Evolutionary conservation across 495 filamentous ascomycete species (phyloP), one percentile per base, ranked within the genome.

Genomic region (Trichoderma erinaceum): DNA sequence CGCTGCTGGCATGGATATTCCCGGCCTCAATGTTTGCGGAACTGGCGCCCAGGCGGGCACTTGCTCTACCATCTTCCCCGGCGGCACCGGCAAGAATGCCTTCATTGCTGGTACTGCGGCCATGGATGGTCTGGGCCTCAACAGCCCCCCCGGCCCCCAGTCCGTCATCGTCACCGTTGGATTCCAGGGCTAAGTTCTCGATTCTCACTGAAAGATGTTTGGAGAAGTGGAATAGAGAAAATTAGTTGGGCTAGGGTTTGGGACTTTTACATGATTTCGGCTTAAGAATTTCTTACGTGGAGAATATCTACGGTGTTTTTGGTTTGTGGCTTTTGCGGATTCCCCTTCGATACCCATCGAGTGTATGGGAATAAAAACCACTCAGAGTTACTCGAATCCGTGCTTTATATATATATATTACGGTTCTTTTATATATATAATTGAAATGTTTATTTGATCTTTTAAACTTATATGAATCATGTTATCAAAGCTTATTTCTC

Each of bases 71-170:
- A 76, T 79, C 67, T 64, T 67, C 50, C 66, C 72, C 70, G 74
- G 73, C 69, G 77, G 76, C 69, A 27, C n/a, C 12, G 76, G 70
- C 63, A 65, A 41, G 61, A 78, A 79, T 71, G 76, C 75, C 63
- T 79, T 77, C 73, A 72, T 72, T 67, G 72, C 68, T 52, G 78
- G 76, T 65, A 74, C 74, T 69, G 76, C 78, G 73, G 73, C 67
- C 44, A 27, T 66, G 5, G 75, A 78, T 65, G 78, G 76, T 61
- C 67, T 77, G 63, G 78, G 78, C 43, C 73, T 77, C 68, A 78
- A 79, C 76, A 64, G 75, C 50, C 6, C 41, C 12, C 13, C 70
- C 56, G 71, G 71, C 65, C 29, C 43, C 18, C 48, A 66, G 66
- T 43, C 27, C 52, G 68, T 78, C 41, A 27, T 67, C 41, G 69